Conservation (phyloP, 179 eudicot species). For the Spinacia oleracea region DNA sequence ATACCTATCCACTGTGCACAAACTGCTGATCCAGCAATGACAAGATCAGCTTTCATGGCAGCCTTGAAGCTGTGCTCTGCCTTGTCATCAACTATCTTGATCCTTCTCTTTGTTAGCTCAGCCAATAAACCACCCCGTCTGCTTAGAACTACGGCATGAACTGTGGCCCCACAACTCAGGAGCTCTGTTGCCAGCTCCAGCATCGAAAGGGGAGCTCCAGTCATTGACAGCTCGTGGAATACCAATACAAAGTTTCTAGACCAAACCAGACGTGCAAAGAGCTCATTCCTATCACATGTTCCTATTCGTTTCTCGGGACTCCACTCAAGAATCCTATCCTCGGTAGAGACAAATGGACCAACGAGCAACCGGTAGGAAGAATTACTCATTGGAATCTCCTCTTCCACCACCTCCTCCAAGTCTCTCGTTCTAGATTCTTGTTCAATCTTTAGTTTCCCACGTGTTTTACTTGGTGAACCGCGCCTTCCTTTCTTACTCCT, state of each 20-base stretch:
- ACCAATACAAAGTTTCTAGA: conserved; percentile 87
- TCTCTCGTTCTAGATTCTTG: conserved; percentile 37
- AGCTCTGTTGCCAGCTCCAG: conserved; percentile 91
- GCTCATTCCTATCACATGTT: conserved; percentile 89
- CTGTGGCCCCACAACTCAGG: conserved; percentile 95
- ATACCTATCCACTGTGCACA: conserved; percentile 97
- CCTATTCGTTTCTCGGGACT: conserved; percentile 87
- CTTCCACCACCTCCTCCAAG: conserved; percentile 51
- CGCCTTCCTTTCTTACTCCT: conserved; percentile 55
- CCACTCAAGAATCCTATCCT: conserved; percentile 86
- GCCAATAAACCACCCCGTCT: conserved; percentile 86
- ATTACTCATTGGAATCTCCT: conserved; percentile 64
- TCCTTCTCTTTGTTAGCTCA: conserved; percentile 80
- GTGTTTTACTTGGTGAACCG: conserved; percentile 41
- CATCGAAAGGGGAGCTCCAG: conserved; percentile 99
- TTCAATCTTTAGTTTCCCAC: conserved; percentile 36
- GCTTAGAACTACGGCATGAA: conserved; percentile 80
- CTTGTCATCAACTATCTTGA: conserved; percentile 83
- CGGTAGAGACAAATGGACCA: conserved; percentile 86
- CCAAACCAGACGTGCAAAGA: conserved; percentile 91
- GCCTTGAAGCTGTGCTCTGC: conserved; percentile 78
- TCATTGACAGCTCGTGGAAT: conserved; percentile 95
- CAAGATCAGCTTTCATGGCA: conserved; percentile 92
- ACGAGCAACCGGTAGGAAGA: conserved; percentile 70
- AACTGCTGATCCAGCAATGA: conserved; percentile 97